These are phyloP conservation scores for Rhododendron simsii DNA, from an alignment of 148 eudicot genomes.

Conservation along the genomic window DNA sequence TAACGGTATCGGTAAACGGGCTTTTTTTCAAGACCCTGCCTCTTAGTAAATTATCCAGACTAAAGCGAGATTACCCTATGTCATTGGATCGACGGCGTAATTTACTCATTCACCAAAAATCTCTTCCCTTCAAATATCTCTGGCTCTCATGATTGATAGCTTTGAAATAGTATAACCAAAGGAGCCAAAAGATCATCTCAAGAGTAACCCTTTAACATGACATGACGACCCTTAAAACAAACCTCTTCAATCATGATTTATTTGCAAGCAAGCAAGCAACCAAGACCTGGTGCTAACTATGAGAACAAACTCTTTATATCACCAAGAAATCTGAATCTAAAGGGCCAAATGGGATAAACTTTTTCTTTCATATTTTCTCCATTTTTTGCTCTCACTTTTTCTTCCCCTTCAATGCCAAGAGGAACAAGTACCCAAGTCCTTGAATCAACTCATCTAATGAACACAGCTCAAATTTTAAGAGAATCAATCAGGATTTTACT, in stretches of 20 bases:
- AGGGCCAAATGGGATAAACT: background rate
- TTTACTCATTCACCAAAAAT: background rate
- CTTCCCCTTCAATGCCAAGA: constrained; percentile 5
- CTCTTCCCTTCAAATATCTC: background rate
- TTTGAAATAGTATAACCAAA: background rate
- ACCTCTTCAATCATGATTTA: background rate
- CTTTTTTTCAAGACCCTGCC: background rate
- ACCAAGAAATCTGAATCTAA: background rate
- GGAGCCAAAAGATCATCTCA: background rate
- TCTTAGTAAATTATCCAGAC: background rate
- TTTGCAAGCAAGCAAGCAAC: constrained; percentile 7
- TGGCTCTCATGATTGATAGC: background rate
- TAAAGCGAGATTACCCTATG: background rate
- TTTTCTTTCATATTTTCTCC: background rate
- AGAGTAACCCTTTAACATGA: background rate
- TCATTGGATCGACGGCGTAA: background rate
- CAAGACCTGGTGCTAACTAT: background rate
- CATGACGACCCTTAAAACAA: background rate
- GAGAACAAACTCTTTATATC: background rate
- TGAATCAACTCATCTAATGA: constrained; percentile 4
- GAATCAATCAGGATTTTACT: constrained; percentile 14
- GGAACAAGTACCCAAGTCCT: constrained; percentile 1
- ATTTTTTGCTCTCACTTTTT: background rate
- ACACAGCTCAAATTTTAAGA: constrained; percentile 12
- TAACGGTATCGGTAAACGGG: no score